Evolutionary conservation across 2,329 filamentous ascomycete species (phyloP).

Genomic region (Ilyonectria sp.): DNA sequence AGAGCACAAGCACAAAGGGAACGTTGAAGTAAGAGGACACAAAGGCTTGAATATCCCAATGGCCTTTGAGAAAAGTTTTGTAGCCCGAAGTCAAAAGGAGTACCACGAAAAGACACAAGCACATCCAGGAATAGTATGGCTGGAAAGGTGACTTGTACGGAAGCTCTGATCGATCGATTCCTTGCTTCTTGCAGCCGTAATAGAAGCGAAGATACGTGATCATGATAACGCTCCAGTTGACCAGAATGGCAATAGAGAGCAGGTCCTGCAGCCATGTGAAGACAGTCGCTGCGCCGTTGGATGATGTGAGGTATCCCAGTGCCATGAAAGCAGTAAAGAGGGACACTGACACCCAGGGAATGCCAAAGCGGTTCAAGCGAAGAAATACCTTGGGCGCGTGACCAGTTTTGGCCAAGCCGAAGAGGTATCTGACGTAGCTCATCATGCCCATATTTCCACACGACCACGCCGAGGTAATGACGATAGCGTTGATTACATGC

Average conservation of each 20-base stretch:
- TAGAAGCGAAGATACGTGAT: conserved; percentile 1
- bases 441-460: conserved; percentile 9
- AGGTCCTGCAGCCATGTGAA: conserved; percentile 5
- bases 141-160: too few relatives aligned
- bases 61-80: too few relatives aligned
- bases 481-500: conserved; percentile 1
- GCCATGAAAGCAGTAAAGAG: background rate
- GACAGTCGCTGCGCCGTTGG: background rate
- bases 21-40: too few relatives aligned
- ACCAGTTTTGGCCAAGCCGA: conserved; percentile 3
- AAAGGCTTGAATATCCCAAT: too few relatives aligned
- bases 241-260: background rate
- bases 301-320: background rate
- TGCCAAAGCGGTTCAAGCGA: background rate
- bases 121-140: too few relatives aligned
- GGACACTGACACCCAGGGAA: background rate
- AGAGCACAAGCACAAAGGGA: too few relatives aligned
- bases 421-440: background rate
- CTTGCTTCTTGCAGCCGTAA: background rate
- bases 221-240: conserved; percentile 1
- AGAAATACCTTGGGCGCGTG: background rate
- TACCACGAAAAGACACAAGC: too few relatives aligned
- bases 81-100: too few relatives aligned
- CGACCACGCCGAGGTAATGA: conserved; percentile 15
- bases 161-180: background rate